Conservation (phyloP, 805 yeast species). For the Candida incommunis region DNA sequence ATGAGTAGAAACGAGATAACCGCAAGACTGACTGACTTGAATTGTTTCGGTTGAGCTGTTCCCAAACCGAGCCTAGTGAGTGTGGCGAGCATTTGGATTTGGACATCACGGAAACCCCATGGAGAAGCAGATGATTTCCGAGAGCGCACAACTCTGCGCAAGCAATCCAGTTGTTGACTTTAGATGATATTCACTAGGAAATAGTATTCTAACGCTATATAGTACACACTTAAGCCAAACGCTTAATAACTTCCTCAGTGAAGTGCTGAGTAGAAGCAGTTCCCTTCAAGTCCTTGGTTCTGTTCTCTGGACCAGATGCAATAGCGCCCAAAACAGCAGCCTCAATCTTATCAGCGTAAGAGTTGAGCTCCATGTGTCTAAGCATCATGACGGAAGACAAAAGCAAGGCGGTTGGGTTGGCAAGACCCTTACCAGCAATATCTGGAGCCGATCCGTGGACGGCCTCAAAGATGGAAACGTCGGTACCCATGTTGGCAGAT, state of each 20-base stretch:
- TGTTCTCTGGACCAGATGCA: slow-evolving; percentile 90
- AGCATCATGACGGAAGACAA: slow-evolving; percentile 97
- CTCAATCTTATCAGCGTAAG: slow-evolving; percentile 75
- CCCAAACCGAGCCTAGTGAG: no score
- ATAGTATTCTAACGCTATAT: no score
- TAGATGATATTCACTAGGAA: no score
- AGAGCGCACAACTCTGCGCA: no score
- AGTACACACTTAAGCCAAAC: slow-evolving; percentile 33
- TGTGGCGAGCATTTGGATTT: no score
- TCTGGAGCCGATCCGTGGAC: slow-evolving; percentile 99
- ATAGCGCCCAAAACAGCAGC: slow-evolving; percentile 72
- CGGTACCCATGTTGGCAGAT: slow-evolving; percentile 98
- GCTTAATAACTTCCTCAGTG: slow-evolving; percentile 79
- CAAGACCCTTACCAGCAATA: slow-evolving; percentile 96
- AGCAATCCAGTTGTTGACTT: no score
- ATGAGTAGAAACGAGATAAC: no score
- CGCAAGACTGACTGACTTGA: no score
- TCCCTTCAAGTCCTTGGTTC: slow-evolving; percentile 95
- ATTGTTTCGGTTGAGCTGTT: no score
- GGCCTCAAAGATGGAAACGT: slow-evolving; percentile 96
- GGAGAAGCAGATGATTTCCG: no score
- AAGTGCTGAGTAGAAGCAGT: slow-evolving; percentile 76
- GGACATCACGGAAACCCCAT: no score
- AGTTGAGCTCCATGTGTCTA: slow-evolving; percentile 88
- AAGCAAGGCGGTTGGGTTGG: slow-evolving; percentile 96